These are phyloP conservation scores for Solanum pennellii DNA, from an alignment of 257 asterid species.

Conservation along the genomic window DNA sequence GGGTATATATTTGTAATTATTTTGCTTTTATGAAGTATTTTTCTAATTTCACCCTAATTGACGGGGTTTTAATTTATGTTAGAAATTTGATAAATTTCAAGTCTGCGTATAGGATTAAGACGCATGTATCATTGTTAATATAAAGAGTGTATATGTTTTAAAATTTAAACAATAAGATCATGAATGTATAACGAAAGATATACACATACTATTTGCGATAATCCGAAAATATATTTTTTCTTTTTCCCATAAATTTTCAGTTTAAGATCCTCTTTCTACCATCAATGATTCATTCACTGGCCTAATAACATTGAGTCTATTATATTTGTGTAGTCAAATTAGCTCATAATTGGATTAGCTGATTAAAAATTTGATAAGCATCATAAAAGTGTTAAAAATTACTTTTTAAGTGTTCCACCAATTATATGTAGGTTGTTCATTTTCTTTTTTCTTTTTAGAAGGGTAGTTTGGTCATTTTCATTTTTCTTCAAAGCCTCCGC, in stretches of 20 bases:
- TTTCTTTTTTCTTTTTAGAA: too few species aligned
- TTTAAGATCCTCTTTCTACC: background rate
- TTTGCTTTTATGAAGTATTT: too few species aligned
- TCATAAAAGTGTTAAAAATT: background rate
- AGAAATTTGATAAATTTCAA: too few species aligned
- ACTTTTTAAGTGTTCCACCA: background rate
- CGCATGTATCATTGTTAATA: background rate
- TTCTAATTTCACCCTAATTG: too few species aligned
- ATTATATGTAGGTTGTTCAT: background rate
- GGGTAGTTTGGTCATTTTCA: background rate
- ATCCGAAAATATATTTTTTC: too few species aligned
- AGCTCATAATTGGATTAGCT: background rate
- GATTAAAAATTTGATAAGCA: background rate
- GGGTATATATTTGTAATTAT: too few species aligned
- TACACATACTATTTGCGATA: background rate
- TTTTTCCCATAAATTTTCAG: background rate
- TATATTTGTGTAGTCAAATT: background rate
- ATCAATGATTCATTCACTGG: background rate
- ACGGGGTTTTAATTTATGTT: too few species aligned
- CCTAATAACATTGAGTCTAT: background rate
- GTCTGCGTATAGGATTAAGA: background rate
- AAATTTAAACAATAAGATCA: background rate
- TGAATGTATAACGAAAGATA: too few species aligned
- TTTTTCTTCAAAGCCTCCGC: background rate
- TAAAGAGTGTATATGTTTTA: background rate